Evolutionary conservation across 2,329 filamentous ascomycete genomes (phyloP), one percentile per base, ranked within the genome.

Genomic region (Fusarium poae): DNA sequence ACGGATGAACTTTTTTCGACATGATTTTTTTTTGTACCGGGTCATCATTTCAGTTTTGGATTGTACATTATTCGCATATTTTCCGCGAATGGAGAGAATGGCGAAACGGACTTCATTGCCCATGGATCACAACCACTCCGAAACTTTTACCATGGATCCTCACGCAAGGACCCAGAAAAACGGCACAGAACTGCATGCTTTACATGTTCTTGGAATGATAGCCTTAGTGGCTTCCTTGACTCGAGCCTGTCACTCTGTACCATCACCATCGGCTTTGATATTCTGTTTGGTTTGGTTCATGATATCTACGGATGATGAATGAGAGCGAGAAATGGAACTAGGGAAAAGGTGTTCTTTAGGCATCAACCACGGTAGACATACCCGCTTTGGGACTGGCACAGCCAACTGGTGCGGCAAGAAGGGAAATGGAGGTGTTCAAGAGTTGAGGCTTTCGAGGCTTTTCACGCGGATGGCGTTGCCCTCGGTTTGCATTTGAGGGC

Each of bases 51-150:
- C 57, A 69, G 54, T 76, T 75, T 80, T 80, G 78, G 78, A 80
- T 80, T 81, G 79, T 81, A 81, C 75, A 80, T 76, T 80, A 80
- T 78, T 79, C 78, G 78, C 77, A 72, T 72, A 70, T 75, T 74
- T 72, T 72, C 40, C 73, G 79, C 79, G 79, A 78, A 79, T 76
- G 68, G 77, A 75, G 69, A 75, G 72, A 75, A 72, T 61, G 75
- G 77, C 77, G 74, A 78, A 51, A 68, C 64, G 74, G 77, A 71
- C 56, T 71, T 74, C 70, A 75, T 72, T 75, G 73, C 74, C 74
- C 70, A 75, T 73, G 76, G 72, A 74, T 56, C 56, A 73, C 68
- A 62, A 74, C 44, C 62, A 75, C 71, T 45, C 48, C 61, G 67
- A 65, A 65, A 68, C 65, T 70, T 42, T 59, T 42, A 64, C 49